A percentile compares a stretch with the other conserved stretches of the same genome.
Evolutionary conservation across 106 monocot genomes (phyloP).

Genomic region (Xerophyta viscosa): DNA sequence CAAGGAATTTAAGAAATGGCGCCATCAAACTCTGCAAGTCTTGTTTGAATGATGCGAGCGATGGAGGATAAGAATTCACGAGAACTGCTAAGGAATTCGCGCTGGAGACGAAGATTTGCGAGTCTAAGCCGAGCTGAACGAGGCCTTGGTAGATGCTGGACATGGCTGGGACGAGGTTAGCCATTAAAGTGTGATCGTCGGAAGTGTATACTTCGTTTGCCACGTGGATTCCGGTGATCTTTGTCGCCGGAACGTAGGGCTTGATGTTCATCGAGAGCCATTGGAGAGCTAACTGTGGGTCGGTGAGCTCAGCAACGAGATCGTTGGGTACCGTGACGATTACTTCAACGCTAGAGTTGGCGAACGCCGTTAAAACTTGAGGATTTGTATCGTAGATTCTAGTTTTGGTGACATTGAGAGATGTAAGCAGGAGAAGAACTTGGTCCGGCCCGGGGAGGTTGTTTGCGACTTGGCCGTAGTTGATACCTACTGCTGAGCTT

Average conservation of each 20-base stretch:
- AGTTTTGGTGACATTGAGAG: constrained; percentile 43
- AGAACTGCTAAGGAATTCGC: constrained; percentile 79
- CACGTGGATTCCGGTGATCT: constrained; percentile 67
- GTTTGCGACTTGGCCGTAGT: constrained; percentile 82
- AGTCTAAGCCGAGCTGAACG: constrained; percentile 43
- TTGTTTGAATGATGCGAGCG: constrained; percentile 43
- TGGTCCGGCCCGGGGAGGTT: constrained; percentile 47
- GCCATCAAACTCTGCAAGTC: constrained; percentile 30
- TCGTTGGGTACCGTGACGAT: constrained; percentile 69
- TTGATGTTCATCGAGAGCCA: constrained; percentile 62
- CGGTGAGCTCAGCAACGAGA: constrained; percentile 22
- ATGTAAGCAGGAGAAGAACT: constrained; percentile 34
- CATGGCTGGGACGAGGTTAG: constrained; percentile 73
- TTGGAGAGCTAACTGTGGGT: constrained; percentile 46
- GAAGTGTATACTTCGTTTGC: constrained; percentile 80
- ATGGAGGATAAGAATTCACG: constrained; percentile 68
- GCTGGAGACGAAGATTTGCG: constrained; percentile 54
- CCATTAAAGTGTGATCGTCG: constrained; percentile 53
- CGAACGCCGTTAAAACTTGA: constrained; percentile 47
- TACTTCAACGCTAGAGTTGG: constrained; percentile 49
- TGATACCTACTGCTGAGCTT: constrained; percentile 41
- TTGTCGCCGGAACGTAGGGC: constrained; percentile 71
- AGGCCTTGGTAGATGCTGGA: constrained; percentile 48
- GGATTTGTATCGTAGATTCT: constrained; percentile 76
- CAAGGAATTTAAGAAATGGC: constrained; percentile 57